Evolutionary conservation across 192 early-diverging fungal species (phyloP).

Genomic region (Anaeromyces robustus): DNA sequence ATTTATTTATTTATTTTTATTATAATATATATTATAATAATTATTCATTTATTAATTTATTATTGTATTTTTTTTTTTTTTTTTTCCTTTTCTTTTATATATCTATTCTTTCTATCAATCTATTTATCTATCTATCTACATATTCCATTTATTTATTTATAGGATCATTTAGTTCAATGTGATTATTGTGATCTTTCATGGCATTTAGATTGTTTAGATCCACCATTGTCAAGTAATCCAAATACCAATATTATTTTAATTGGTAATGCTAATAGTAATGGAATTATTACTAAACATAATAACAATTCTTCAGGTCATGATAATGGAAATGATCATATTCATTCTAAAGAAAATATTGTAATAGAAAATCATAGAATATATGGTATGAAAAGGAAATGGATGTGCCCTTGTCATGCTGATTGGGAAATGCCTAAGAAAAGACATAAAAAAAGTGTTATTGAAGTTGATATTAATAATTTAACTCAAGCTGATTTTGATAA

Average conservation of each 20-base stretch:
- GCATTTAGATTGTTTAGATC: conserved; percentile 33
- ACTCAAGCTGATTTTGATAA: too few relatives aligned
- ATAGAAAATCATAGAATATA: conserved; percentile 8
- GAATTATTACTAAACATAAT: background rate
- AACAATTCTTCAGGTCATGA: background rate
- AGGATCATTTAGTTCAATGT: conserved; percentile 18
- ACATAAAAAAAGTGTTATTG: background rate
- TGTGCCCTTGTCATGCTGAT: conserved; percentile 39
- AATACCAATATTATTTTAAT: conserved; percentile 4
- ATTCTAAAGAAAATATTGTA: background rate
- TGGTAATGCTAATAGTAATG: conserved; percentile 1
- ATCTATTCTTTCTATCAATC: too few relatives aligned
- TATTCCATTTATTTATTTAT: too few relatives aligned
- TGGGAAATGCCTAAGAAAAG: conserved; percentile 12
- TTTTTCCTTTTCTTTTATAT: too few relatives aligned
- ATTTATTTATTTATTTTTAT: too few relatives aligned
- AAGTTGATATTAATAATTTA: too few relatives aligned
- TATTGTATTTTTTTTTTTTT: too few relatives aligned
- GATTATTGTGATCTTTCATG: conserved; percentile 29
- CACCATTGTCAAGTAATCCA: conserved; percentile 21
- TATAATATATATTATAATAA: too few relatives aligned
- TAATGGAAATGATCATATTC: background rate
- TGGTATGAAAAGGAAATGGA: conserved; percentile 15
- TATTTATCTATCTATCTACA: too few relatives aligned
- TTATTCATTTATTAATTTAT: too few relatives aligned